Evolutionary conservation across 495 filamentous ascomycete genomes (phyloP).

Genomic region (Annulohypoxylon bovei): DNA sequence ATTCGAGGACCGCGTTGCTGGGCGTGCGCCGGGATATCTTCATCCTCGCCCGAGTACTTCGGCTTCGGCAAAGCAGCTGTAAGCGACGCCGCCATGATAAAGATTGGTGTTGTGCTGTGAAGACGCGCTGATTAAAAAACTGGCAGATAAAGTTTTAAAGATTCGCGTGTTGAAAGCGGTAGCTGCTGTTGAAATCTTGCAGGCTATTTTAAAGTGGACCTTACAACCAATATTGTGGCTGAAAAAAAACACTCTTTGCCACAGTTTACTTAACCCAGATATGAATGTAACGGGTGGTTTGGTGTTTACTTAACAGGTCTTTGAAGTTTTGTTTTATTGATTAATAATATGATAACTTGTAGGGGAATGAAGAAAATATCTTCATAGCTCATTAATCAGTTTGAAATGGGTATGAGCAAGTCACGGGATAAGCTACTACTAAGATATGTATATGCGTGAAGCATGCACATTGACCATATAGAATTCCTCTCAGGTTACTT

Average conservation of each 20-base stretch:
- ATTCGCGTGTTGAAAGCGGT: neutral
- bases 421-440: no score
- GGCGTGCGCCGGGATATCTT: slow-evolving; percentile 76
- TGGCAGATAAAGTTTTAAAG: slow-evolving; percentile 7
- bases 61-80: slow-evolving; percentile 88
- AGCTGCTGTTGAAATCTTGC: slow-evolving; percentile 18
- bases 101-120: neutral
- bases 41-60: slow-evolving; percentile 85
- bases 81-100: slow-evolving; percentile 74
- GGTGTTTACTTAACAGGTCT: no score
- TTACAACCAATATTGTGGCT: slow-evolving; percentile 5
- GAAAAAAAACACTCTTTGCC: slow-evolving; percentile 1
- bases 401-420: no score
- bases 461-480: neutral
- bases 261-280: slow-evolving; percentile 8
- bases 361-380: neutral
- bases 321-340: no score
- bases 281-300: neutral
- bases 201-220: slow-evolving; percentile 33
- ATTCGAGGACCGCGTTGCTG: slow-evolving; percentile 82
- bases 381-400: neutral
- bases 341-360: no score
- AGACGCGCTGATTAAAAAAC: slow-evolving; percentile 21
- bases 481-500: neutral
- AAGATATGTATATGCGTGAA: neutral